Conservation (phyloP, 768 basidiomycete species). For the Russula abietina region DNA sequence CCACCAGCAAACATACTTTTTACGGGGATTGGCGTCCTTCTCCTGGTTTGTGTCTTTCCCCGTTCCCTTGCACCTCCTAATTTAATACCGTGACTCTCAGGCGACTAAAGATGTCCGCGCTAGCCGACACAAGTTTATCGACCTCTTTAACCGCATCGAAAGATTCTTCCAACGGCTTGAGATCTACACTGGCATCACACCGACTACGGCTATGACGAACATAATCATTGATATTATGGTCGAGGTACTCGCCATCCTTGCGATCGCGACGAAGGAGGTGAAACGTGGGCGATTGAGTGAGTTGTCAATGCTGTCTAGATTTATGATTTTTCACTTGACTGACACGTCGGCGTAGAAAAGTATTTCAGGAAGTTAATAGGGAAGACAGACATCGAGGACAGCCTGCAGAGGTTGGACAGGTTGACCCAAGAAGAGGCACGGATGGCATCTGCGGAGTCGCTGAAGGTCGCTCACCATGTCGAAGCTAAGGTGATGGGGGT, state of each 20-base stretch:
- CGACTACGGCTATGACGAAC: background rate
- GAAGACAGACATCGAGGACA: background rate
- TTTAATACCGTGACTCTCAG: background rate
- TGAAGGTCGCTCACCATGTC: background rate
- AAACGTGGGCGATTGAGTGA: background rate
- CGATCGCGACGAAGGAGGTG: background rate
- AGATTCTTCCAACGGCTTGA: background rate
- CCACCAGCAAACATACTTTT: background rate
- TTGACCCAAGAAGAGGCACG: background rate
- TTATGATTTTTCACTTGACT: background rate
- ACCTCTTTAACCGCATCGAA: background rate
- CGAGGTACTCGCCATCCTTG: background rate
- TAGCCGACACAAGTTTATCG: background rate
- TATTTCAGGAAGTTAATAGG: background rate
- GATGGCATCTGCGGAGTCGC: background rate
- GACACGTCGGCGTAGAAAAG: background rate
- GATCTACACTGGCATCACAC: background rate
- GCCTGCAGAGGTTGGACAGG: background rate
- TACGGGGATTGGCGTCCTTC: background rate
- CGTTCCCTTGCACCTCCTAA: background rate
- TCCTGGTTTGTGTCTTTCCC: background rate
- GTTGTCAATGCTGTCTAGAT: background rate
- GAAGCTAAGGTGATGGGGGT: background rate
- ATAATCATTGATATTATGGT: background rate
- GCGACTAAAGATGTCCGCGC: background rate